Base-by-base conservation (phyloP, 208 protist genomes). In the Trypanosomatidae sp. region DNA sequence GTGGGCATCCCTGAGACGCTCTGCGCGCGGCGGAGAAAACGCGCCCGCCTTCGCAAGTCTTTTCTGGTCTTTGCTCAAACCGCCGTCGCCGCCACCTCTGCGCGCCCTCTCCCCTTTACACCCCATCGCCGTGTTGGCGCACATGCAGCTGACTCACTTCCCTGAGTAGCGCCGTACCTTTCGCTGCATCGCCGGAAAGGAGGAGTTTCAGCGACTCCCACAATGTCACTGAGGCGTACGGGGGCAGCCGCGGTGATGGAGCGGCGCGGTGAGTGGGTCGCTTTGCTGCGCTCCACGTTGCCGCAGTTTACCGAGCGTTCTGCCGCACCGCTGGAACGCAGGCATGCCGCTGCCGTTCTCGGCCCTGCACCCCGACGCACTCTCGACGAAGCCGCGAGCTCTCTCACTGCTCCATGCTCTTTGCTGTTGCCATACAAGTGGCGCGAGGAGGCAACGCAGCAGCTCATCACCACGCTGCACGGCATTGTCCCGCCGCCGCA, bases 401-500 rank as follows among this genome's bases (percentile, higher is more conserved):
- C 52, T 43, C 15, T n/a, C 19, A 56, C 30, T 25, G 33, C 46
- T 13, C 9, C 60, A 9, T 68, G 67, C 1, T 55, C 65, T 12
- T 41, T 88, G 41, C 13, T 74, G n/a, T 73, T 89, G 8, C 81
- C 83, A 3, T 1, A 36, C 0, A 36, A 71, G 7, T 91, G 86
- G 84, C 47, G 49, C 4, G 55, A 66, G 15, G 39, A 62, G 17
- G 82, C 79, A 6, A 62, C 73, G 1, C 30, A 52, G 7, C 76
- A 79, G 30, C 73, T 93, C 30, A 64, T 79, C 39, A 39, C 47
- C 17, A 74, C 83, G 8, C 77, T 87, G 36, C 70, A 81, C 25
- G 87, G 77, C n/a, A 62, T 95, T 15, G 80, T 93, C 33, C 71
- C 81, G 44, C 62, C 28, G 28, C 59, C 71, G 36, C 59, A 71